Percentiles rank a stretch among this genome's conserved stretches.
Evolutionary conservation across 768 basidiomycete species (phyloP).

Genomic region (Daedaleopsis nitida): DNA sequence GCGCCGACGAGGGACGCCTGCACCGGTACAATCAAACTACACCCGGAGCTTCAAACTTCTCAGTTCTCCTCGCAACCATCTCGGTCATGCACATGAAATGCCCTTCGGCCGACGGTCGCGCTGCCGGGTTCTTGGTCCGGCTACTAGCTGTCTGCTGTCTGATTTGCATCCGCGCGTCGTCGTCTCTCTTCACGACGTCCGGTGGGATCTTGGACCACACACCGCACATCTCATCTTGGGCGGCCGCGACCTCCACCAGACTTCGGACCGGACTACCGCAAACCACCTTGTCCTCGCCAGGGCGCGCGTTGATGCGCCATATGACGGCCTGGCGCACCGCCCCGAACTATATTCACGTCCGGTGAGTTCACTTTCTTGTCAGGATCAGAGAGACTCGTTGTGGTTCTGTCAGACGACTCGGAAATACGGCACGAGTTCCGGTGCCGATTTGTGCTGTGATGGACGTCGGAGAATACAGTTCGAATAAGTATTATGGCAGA

Average conservation of each 20-base stretch:
- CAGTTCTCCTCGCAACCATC: not conserved
- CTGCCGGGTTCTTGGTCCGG: constrained; percentile 14
- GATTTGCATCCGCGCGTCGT: constrained; percentile 5
- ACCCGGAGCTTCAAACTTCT: not conserved
- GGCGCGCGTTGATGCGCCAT: constrained; percentile 11
- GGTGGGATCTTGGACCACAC: not conserved
- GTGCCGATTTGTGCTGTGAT: not conserved
- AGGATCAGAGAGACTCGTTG: not conserved
- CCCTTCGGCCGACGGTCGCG: not conserved
- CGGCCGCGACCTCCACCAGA: constrained; percentile 10
- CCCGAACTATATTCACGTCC: not conserved
- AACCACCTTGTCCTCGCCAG: not conserved
- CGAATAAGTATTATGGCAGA: no score
- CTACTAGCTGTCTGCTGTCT: constrained; percentile 7
- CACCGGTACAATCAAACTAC: not conserved
- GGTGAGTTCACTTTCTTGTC: constrained; percentile 8
- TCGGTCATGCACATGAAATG: not conserved
- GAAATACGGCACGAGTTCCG: constrained; percentile 7
- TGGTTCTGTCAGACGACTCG: constrained; percentile 7
- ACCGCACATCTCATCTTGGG: constrained; percentile 3
- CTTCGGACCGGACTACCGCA: constrained; percentile 6
- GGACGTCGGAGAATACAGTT: not conserved
- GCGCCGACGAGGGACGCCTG: not conserved
- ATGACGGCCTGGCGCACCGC: constrained; percentile 5
- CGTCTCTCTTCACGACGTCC: not conserved